A percentile compares a stretch with the other conserved stretches of the same genome.
These are phyloP conservation scores for Sarocladiaceae sp. DNA, from an alignment of 2,329 filamentous ascomycete genomes.

Conservation along the genomic window DNA sequence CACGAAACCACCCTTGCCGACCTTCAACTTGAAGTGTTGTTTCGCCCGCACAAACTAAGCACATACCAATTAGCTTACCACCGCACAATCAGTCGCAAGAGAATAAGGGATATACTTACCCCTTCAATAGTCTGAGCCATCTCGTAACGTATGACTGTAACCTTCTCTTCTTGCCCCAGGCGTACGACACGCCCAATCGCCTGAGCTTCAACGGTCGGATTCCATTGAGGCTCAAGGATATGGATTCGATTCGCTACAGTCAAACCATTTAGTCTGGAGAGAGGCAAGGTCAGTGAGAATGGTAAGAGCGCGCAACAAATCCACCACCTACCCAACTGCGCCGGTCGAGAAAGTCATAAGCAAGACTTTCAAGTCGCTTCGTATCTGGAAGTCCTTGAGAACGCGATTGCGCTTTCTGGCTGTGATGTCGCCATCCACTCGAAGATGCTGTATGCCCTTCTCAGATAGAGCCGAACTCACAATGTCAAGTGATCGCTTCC, in stretches of 20 bases:
- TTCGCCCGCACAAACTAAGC: too few species aligned
- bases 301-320: too few species aligned
- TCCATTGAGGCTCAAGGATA: background rate
- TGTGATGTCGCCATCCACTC: background rate
- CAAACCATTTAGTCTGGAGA: background rate
- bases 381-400: background rate
- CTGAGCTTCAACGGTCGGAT: background rate
- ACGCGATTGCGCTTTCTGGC: background rate
- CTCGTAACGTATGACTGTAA: background rate
- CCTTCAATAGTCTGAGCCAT: background rate
- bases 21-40: too few species aligned
- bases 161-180: background rate
- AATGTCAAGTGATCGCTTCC: background rate
- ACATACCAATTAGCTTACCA: too few species aligned
- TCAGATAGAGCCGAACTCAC: background rate
- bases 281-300: background rate
- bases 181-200: background rate
- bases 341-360: background rate
- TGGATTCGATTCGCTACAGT: background rate
- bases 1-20: too few species aligned
- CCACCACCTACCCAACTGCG: background rate
- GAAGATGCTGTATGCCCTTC: background rate
- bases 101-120: too few species aligned
- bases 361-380: background rate
- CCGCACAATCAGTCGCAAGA: too few species aligned